Percentiles rank a stretch among this genome's conserved stretches.
These are phyloP conservation scores for Rhodotorula diobovata DNA, from an alignment of 768 basidiomycete species.

Conservation along the genomic window DNA sequence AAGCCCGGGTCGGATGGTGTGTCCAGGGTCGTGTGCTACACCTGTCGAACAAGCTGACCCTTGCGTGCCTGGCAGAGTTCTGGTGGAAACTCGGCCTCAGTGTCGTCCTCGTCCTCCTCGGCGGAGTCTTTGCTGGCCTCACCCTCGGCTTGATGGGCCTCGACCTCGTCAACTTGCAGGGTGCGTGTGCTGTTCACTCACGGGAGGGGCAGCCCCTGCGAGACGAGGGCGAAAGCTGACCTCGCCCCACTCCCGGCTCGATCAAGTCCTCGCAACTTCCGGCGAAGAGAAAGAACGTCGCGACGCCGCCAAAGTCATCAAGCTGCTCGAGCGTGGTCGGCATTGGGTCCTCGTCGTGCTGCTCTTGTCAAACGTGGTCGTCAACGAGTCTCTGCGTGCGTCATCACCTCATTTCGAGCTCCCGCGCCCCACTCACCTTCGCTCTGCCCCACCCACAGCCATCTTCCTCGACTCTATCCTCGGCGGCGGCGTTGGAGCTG, in stretches of 20 bases:
- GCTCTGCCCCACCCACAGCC: conserved; percentile 22
- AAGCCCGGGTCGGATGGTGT: not conserved
- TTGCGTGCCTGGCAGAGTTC: conserved; percentile 52
- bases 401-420: not conserved
- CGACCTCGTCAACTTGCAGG: conserved; percentile 34
- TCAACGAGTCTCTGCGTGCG: conserved; percentile 49
- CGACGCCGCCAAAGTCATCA: conserved; percentile 52
- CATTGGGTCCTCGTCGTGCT: conserved; percentile 95
- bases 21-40: not conserved
- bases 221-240: not conserved
- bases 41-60: not conserved
- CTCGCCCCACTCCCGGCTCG: too few species aligned
- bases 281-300: conserved; percentile 41
- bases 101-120: conserved; percentile 65
- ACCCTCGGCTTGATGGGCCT: conserved; percentile 50
- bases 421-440: not conserved
- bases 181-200: not conserved
- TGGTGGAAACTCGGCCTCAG: conserved; percentile 69
- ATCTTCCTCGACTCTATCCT: conserved; percentile 52
- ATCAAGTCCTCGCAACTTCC: conserved; percentile 38
- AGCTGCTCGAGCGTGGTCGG: conserved; percentile 60
- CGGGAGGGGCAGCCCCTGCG: not conserved
- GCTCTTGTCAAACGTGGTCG: conserved; percentile 73
- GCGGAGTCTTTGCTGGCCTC: conserved; percentile 82
- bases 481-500: conserved; percentile 52